Conservation (phyloP, 768 basidiomycete genomes). For the Leccinum subtestaceum region DNA sequence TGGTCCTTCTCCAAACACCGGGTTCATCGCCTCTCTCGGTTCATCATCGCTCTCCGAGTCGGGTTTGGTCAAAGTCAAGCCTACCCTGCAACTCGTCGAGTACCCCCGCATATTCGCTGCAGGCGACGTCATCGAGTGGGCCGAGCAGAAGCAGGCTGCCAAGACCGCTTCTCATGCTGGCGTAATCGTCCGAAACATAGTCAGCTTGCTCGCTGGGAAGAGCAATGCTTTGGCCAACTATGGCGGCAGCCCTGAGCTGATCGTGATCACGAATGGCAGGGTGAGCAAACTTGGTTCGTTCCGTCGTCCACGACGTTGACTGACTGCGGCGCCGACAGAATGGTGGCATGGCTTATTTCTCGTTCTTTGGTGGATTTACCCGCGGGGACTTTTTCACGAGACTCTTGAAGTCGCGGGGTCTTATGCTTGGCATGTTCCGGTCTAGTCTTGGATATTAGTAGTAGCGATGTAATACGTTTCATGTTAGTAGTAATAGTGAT, state of each 20-base stretch:
- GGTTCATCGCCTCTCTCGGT: slow-evolving; percentile 47
- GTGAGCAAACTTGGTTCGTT: slow-evolving; percentile 31
- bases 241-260: slow-evolving; percentile 49
- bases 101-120: slow-evolving; percentile 59
- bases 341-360: slow-evolving; percentile 40
- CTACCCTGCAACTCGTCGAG: slow-evolving; percentile 53
- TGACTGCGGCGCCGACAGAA: slow-evolving; percentile 29
- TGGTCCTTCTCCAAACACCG: slow-evolving; percentile 49
- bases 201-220: slow-evolving; percentile 40
- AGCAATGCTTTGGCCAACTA: slow-evolving; percentile 38
- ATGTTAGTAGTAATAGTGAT: not conserved
- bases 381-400: slow-evolving; percentile 44
- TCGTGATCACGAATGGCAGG: slow-evolving; percentile 53
- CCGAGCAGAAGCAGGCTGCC: slow-evolving; percentile 57
- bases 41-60: slow-evolving; percentile 31
- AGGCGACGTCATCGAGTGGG: slow-evolving; percentile 63
- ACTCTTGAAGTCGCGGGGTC: slow-evolving; percentile 38
- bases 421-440: slow-evolving; percentile 28
- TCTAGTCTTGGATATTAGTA: slow-evolving; percentile 30
- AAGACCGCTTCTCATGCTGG: slow-evolving; percentile 46
- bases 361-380: slow-evolving; percentile 43
- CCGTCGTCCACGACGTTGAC: not conserved
- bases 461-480: slow-evolving; percentile 13
- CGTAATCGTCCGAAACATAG: slow-evolving; percentile 49
- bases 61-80: slow-evolving; percentile 49